A percentile compares a stretch with the other conserved stretches of the same genome.
These are phyloP conservation scores for Clonostachys rosea DNA, from an alignment of 2,329 filamentous ascomycete genomes.

Conservation along the genomic window DNA sequence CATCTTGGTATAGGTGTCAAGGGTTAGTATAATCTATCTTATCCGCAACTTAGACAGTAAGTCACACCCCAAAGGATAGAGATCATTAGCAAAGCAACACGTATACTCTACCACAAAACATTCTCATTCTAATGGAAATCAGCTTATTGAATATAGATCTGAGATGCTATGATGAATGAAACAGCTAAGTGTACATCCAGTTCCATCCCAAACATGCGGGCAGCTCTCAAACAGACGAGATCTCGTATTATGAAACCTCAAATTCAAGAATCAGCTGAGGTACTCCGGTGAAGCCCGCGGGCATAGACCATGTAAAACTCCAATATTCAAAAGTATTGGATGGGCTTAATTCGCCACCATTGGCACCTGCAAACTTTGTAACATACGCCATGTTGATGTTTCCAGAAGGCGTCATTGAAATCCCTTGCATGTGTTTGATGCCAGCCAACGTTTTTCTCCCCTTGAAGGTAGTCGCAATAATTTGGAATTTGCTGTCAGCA, in stretches of 20 bases:
- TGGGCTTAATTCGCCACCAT: constrained; percentile 21
- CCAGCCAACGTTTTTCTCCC: constrained; percentile 33
- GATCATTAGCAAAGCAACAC: no score
- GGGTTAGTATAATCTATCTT: no score
- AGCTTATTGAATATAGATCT: no score
- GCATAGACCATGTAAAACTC: constrained; percentile 38
- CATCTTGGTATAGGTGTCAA: no score
- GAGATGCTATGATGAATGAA: no score
- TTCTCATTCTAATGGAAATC: no score
- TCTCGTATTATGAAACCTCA: neutral
- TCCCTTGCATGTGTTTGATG: constrained; percentile 42
- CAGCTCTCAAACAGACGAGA: no score
- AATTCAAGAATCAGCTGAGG: constrained; percentile 1
- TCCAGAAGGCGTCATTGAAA: constrained; percentile 37
- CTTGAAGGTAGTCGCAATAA: constrained; percentile 41
- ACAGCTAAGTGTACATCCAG: no score
- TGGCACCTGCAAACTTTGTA: constrained; percentile 34
- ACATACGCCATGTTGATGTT: constrained; percentile 31
- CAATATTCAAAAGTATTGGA: constrained; percentile 38
- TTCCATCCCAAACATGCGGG: no score
- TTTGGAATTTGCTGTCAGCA: constrained; percentile 39
- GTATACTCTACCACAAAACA: no score
- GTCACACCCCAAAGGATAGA: no score
- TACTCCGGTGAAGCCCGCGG: constrained; percentile 7
- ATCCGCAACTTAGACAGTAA: no score